A percentile compares a stretch with the other conserved stretches of the same genome.
These are phyloP conservation scores for Cicer bijugum DNA, from an alignment of 306 rosid genomes.

Conservation along the genomic window DNA sequence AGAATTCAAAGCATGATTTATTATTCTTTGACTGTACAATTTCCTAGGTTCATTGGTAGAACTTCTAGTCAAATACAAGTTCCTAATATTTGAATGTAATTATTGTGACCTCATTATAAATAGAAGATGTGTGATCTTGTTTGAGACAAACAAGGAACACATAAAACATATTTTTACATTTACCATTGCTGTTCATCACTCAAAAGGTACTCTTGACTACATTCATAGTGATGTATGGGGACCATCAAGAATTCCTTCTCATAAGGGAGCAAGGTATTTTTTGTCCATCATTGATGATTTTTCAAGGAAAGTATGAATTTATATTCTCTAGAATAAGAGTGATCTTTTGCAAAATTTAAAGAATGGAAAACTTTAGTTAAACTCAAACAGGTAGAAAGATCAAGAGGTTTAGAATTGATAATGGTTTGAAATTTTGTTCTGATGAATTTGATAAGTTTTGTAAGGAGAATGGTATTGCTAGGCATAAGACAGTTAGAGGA, in stretches of 20 bases:
- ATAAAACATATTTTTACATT: neutral
- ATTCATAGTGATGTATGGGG: neutral
- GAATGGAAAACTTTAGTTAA: neutral
- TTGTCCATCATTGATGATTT: neutral
- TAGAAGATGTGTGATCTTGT: too few species aligned
- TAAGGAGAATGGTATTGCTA: neutral
- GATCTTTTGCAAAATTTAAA: too few species aligned
- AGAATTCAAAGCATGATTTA: too few species aligned
- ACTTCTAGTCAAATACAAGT: too few species aligned
- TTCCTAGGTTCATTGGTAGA: too few species aligned
- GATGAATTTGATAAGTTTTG: neutral
- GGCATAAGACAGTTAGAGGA: neutral
- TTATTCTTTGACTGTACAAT: too few species aligned
- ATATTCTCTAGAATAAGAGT: neutral
- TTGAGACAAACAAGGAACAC: too few species aligned
- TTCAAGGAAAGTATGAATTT: neutral
- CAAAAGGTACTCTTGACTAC: neutral
- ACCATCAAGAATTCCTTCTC: neutral
- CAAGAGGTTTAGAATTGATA: neutral
- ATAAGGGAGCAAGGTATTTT: neutral
- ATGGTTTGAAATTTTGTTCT: neutral
- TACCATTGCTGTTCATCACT: neutral
- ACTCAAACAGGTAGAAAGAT: neutral
- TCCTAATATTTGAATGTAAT: too few species aligned
- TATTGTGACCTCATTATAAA: too few species aligned